Evolutionary conservation across 345 rosid genomes (phyloP).

Genomic region (Noccaea bulbosa): DNA sequence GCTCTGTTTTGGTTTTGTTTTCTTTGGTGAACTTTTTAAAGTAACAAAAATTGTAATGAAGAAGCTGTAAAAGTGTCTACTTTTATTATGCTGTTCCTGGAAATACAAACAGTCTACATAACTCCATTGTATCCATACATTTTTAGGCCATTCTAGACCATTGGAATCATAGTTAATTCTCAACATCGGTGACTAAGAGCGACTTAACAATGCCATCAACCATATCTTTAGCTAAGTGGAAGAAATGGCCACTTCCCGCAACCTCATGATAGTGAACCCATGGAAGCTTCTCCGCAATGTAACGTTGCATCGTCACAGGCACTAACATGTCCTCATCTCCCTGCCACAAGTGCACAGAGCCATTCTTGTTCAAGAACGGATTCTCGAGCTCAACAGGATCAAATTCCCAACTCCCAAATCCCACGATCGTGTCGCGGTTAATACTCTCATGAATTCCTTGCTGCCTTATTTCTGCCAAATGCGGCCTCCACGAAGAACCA

Average conservation of each 20-base stretch:
- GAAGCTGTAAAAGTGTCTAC: no score
- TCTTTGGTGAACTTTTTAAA: no score
- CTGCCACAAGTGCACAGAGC: constrained; percentile 74
- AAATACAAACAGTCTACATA: no score
- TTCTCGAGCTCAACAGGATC: no score
- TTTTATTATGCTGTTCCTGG: no score
- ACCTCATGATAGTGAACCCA: constrained; percentile 75
- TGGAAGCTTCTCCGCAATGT: constrained; percentile 57
- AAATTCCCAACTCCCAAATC: no score
- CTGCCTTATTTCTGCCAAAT: constrained; percentile 53
- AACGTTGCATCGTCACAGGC: constrained; percentile 53
- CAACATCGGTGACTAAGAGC: constrained; percentile 40
- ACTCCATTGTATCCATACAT: no score
- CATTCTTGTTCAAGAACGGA: constrained; percentile 40
- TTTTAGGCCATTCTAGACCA: no score
- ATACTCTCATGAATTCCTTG: constrained; percentile 70
- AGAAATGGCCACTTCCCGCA: constrained; percentile 57
- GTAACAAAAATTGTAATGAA: no score
- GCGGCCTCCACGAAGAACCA: not conserved
- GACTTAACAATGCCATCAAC: constrained; percentile 55
- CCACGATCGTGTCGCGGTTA: constrained; percentile 1
- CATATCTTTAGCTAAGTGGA: constrained; percentile 33
- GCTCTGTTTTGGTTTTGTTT: no score
- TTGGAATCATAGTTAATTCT: not conserved
- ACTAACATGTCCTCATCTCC: constrained; percentile 66